phyloP scores from a whole-genome alignment of 768 basidiomycete species.

The Cubamyces lactineus region DNA sequence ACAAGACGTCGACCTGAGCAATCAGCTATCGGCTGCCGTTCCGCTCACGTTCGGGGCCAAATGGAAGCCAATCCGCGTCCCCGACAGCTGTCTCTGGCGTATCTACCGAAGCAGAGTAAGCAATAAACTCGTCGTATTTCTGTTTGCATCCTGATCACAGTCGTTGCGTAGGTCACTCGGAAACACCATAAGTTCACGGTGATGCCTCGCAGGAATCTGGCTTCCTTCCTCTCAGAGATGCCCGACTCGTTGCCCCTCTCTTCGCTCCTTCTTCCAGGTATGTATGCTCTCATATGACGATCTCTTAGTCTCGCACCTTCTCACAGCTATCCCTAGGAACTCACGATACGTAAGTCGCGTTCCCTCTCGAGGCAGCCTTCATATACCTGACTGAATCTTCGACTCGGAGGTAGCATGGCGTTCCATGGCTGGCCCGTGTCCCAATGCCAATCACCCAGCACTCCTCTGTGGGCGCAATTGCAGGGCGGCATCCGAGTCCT shows the following conservation, averaged over 20 bases:
- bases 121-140: not conserved
- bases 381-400: slow-evolving; percentile 16
- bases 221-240: slow-evolving; percentile 61
- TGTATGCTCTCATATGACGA: slow-evolving; percentile 24
- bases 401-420: slow-evolving; percentile 69
- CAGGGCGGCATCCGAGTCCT: slow-evolving; percentile 77
- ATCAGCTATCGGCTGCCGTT: not conserved
- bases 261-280: slow-evolving; percentile 78
- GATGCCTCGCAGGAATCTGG: slow-evolving; percentile 59
- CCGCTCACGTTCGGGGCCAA: slow-evolving; percentile 36
- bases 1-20: not conserved
- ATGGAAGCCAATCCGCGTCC: slow-evolving; percentile 51
- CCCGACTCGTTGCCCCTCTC: slow-evolving; percentile 72
- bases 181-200: slow-evolving; percentile 54
- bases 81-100: slow-evolving; percentile 56
- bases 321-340: slow-evolving; percentile 47
- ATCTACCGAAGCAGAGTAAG: slow-evolving; percentile 59
- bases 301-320: slow-evolving; percentile 15
- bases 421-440: slow-evolving; percentile 86
- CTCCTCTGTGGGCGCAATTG: slow-evolving; percentile 70
- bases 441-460: slow-evolving; percentile 76
- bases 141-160: not conserved
- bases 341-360: slow-evolving; percentile 63
- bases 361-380: not conserved
- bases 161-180: slow-evolving; percentile 45